Evolutionary conservation across 2,329 filamentous ascomycete species (phyloP).

Genomic region (Aspergillus flavus): DNA sequence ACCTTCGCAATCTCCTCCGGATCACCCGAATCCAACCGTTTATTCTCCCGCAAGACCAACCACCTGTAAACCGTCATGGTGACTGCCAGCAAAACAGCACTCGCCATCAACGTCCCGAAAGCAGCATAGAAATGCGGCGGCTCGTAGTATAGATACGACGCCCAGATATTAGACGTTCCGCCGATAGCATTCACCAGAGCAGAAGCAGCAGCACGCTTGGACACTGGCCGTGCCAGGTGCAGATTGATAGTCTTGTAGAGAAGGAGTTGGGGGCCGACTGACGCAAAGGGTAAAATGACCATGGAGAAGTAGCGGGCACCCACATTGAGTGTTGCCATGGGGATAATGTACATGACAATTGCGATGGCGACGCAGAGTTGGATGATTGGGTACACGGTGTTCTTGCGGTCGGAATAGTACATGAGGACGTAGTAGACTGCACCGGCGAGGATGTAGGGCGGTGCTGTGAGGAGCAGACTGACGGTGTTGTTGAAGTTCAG

Average conservation of each 20-base stretch:
- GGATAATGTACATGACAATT: slow-evolving; percentile 42
- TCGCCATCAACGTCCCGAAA: slow-evolving; percentile 41
- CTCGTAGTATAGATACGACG: slow-evolving; percentile 26
- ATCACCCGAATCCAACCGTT: slow-evolving; percentile 42
- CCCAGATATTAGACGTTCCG: slow-evolving; percentile 30
- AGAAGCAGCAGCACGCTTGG: slow-evolving; percentile 47
- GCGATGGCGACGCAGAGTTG: slow-evolving; percentile 38
- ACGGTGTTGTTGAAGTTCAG: slow-evolving; percentile 35
- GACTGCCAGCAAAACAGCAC: slow-evolving; percentile 29
- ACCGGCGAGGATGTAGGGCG: slow-evolving; percentile 49
- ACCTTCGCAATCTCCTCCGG: slow-evolving; percentile 41
- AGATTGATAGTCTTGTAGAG: slow-evolving; percentile 48
- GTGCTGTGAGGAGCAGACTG: slow-evolving; percentile 51
- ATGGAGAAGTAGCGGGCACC: slow-evolving; percentile 48
- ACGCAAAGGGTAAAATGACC: slow-evolving; percentile 46
- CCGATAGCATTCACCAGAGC: slow-evolving; percentile 44
- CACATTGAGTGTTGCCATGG: slow-evolving; percentile 39
- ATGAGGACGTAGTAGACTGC: slow-evolving; percentile 39
- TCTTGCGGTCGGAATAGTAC: slow-evolving; percentile 44
- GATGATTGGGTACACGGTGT: slow-evolving; percentile 39
- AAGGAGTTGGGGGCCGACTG: slow-evolving; percentile 45
- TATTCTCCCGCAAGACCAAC: slow-evolving; percentile 44
- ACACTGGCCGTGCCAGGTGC: slow-evolving; percentile 44
- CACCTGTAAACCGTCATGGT: slow-evolving; percentile 44
- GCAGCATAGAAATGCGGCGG: slow-evolving; percentile 44